Evolutionary conservation across 1,284 basidiomycete species (phyloP), one percentile per base, ranked within the genome.

Genomic region (Cryptococcus sp.): DNA sequence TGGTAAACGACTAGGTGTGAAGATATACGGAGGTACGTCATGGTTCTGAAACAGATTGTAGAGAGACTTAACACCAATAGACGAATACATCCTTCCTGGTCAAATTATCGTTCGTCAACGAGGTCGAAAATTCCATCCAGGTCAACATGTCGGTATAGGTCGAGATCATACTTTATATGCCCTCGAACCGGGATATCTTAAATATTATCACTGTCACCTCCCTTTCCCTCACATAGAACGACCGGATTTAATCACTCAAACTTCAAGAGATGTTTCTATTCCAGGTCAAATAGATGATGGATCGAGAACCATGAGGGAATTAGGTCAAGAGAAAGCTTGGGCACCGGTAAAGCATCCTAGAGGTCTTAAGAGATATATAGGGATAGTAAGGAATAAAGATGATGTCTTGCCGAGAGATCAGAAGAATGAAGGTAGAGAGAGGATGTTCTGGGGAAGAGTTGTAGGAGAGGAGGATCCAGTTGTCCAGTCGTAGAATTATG

Each of bases 91-190:
- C 15, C 83, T 90, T 34, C 89, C 92, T 7, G 93, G 94, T 48
- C 90, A 94, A 78, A 95, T 97, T 66, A 88, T 97, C 68, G 84
- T 96, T 41, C 84, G 93, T 49, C 93, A 97, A 76, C 83, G 94
- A 61, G 94, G 94, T 8, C 86, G 87, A 1, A 80, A 86, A 53
- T 93, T 94, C 78, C 90, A 93, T 70, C 86, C 94, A 2, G 93
- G 92, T 1, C 90, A 92, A 76, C 86, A 96, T 77, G 91, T 96
- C 56, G 85, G 85, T 61, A 87, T 90, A 70, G 94, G 93, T 33
- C 84, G 87, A 58, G 93, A 97, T 76, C 90, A 94, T 75, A 97
- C 94, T 0, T 81, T 97, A 55, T 95, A 86, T 71, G 92, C 93
- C 15, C 81, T 84, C 11, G 85, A 86, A 15, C 92, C 93, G 0